A percentile compares a stretch with the other conserved stretches of the same genome.
phyloP scores from a whole-genome alignment of 129 eudicot genomes.

The Flaveria sonorensis region DNA sequence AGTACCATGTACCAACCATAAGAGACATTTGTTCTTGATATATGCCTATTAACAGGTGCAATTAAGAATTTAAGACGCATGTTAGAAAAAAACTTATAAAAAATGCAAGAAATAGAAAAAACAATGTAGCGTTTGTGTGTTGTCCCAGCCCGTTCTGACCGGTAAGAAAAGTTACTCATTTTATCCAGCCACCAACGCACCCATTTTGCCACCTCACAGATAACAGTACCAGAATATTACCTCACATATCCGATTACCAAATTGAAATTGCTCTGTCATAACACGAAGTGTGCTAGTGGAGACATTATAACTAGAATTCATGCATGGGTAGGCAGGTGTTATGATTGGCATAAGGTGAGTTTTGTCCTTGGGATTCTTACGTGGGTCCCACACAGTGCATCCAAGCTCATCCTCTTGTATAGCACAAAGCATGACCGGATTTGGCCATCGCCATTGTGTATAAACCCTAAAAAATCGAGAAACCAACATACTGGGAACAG shows the following conservation, averaged over 20 bases:
- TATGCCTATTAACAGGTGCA: not conserved
- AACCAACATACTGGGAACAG: slow-evolving; percentile 92
- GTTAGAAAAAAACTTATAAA: too few relatives aligned
- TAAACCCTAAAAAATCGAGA: slow-evolving; percentile 92
- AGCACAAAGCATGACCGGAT: slow-evolving; percentile 93
- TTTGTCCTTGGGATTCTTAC: slow-evolving; percentile 76
- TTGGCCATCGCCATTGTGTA: slow-evolving; percentile 97
- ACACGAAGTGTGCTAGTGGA: slow-evolving; percentile 90
- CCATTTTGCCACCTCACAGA: slow-evolving; percentile 27
- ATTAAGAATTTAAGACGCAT: not conserved
- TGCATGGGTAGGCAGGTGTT: slow-evolving; percentile 97
- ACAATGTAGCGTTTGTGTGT: not conserved
- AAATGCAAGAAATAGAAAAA: not conserved
- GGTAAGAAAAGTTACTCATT: not conserved
- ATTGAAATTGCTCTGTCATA: slow-evolving; percentile 83
- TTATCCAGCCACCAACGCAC: not conserved
- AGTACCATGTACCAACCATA: not conserved
- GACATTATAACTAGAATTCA: slow-evolving; percentile 97
- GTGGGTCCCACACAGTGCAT: slow-evolving; percentile 90
- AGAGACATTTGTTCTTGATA: not conserved
- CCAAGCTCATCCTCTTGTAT: slow-evolving; percentile 91
- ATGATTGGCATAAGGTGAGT: slow-evolving; percentile 95
- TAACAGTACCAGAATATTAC: slow-evolving; percentile 28
- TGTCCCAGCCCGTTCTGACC: not conserved
- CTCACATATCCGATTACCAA: slow-evolving; percentile 72